These are phyloP conservation scores for Favolaschia claudopus DNA, from an alignment of 768 basidiomycete species.

Conservation along the genomic window DNA sequence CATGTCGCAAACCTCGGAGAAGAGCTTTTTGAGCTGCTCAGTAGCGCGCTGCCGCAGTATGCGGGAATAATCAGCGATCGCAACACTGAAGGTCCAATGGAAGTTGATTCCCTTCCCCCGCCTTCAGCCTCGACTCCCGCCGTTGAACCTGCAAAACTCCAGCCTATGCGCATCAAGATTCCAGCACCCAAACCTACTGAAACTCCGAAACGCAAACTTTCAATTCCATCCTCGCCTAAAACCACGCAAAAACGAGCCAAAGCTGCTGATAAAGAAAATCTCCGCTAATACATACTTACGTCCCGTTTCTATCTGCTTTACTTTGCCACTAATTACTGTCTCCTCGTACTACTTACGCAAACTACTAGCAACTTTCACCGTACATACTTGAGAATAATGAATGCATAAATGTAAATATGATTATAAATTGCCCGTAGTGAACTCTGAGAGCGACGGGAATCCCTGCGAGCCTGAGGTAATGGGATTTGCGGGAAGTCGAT, in stretches of 20 bases:
- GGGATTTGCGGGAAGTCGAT: not conserved
- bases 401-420: not conserved
- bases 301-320: not conserved
- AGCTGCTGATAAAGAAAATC: constrained; percentile 1
- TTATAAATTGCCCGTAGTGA: not conserved
- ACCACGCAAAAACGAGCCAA: not conserved
- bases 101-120: no score
- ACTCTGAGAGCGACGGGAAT: not conserved
- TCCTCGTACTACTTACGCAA: not conserved
- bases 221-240: not conserved
- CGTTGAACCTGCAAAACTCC: no score
- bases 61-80: not conserved
- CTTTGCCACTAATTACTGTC: no score
- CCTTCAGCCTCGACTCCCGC: no score
- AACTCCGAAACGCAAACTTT: no score
- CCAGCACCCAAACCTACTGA: no score
- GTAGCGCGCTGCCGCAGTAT: not conserved
- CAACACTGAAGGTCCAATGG: no score
- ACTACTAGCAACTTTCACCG: no score
- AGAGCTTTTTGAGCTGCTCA: not conserved
- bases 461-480: not conserved
- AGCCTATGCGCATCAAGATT: no score
- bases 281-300: not conserved
- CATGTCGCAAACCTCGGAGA: not conserved
- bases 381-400: not conserved